Evolutionary conservation across 805 yeast species (phyloP).

Genomic region (Ogataea allantospora): DNA sequence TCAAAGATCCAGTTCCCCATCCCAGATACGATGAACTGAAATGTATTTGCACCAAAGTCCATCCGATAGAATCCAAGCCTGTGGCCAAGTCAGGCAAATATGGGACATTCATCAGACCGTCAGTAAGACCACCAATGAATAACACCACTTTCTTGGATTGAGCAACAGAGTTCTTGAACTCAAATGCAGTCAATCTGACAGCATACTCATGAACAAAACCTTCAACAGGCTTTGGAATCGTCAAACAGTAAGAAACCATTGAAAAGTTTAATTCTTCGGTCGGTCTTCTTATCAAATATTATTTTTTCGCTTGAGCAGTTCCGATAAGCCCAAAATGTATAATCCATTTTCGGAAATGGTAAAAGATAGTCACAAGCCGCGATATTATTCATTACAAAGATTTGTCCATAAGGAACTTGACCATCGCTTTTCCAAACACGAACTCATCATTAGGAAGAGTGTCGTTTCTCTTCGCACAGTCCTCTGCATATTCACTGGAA

Average conservation of each 20-base stretch:
- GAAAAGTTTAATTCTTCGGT: not conserved
- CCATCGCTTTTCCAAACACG: conserved; percentile 8
- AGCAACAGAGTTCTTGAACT: conserved; percentile 35
- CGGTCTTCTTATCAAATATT: too few relatives aligned
- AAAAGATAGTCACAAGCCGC: not conserved
- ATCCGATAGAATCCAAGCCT: conserved; percentile 41
- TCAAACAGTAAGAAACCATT: conserved; percentile 13
- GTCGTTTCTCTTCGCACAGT: conserved; percentile 9
- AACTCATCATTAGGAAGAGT: conserved; percentile 5
- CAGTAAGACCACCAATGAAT: conserved; percentile 72
- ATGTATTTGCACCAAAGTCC: conserved; percentile 60
- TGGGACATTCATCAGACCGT: conserved; percentile 70
- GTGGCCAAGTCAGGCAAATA: conserved; percentile 52
- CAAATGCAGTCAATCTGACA: conserved; percentile 51
- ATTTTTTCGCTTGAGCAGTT: not conserved
- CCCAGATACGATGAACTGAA: conserved; percentile 59
- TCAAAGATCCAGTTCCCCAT: conserved; percentile 68
- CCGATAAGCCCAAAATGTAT: too few relatives aligned
- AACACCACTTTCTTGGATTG: conserved; percentile 51
- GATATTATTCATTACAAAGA: conserved; percentile 1
- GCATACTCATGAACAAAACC: conserved; percentile 51
- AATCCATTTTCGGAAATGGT: not conserved
- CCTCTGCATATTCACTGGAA: too few relatives aligned
- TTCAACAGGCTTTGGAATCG: conserved; percentile 17
- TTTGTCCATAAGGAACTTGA: conserved; percentile 7